Evolutionary conservation across 192 early-diverging fungal species (phyloP).

Genomic region (Entophlyctis luteolus): DNA sequence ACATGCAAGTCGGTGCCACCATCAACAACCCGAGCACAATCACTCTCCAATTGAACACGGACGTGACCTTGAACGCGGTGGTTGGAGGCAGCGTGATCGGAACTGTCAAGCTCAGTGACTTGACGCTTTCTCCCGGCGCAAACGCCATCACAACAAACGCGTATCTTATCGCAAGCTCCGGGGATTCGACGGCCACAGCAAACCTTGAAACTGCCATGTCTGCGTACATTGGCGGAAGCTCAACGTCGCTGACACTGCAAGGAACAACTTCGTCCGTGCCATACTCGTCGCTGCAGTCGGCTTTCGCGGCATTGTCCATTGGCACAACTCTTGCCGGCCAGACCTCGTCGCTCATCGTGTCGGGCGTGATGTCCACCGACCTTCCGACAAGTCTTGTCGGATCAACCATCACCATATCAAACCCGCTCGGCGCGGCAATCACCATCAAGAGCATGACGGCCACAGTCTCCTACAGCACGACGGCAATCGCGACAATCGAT

Average conservation of each 20-base stretch:
- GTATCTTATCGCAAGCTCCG: not conserved
- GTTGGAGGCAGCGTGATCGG: not conserved
- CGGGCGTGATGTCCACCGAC: not conserved
- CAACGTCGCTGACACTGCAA: not conserved
- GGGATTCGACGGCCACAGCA: not conserved
- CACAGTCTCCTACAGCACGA: not conserved
- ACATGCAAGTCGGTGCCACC: not conserved
- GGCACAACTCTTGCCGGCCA: not conserved
- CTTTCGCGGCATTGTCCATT: not conserved
- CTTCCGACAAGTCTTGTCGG: not conserved
- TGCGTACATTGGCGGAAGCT: not conserved
- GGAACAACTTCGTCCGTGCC: not conserved
- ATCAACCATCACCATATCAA: not conserved
- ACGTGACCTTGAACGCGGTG: not conserved
- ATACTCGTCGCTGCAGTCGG: constrained; percentile 7
- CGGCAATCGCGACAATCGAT: not conserved
- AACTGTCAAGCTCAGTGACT: not conserved
- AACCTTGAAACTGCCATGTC: not conserved
- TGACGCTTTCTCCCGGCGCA: not conserved
- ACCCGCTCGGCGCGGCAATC: constrained; percentile 6
- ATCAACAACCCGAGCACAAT: not conserved
- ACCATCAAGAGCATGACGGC: not conserved
- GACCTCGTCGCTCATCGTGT: not conserved
- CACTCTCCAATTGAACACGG: not conserved
- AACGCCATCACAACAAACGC: not conserved